A percentile compares a stretch with the other conserved stretches of the same genome.
phyloP scores from a whole-genome alignment of 2,329 filamentous ascomycete genomes.

The Exophiala bonariae region DNA sequence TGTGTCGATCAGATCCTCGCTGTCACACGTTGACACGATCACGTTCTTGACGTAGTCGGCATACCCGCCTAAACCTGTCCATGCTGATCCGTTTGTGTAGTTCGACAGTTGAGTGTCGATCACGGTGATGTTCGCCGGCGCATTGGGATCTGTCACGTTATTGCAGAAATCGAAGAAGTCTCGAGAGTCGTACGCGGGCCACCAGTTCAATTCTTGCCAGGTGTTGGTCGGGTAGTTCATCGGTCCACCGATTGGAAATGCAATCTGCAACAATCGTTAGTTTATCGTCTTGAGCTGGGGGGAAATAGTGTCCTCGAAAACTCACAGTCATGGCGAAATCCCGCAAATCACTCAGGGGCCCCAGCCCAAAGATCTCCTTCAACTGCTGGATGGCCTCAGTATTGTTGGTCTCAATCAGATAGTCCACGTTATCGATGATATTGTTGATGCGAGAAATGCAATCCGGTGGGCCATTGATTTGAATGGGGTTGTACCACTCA shows the following conservation, averaged over 20 bases:
- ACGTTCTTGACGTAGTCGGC: constrained; percentile 52
- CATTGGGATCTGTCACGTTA: constrained; percentile 50
- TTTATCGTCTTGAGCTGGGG: not conserved
- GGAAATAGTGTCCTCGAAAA: not conserved
- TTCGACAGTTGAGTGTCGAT: constrained; percentile 49
- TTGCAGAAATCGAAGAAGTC: constrained; percentile 56
- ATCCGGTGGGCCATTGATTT: constrained; percentile 51
- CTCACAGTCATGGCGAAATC: constrained; percentile 27
- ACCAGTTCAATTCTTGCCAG: constrained; percentile 58
- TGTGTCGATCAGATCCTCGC: constrained; percentile 36
- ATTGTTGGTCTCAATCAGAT: constrained; percentile 45
- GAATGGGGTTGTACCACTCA: constrained; percentile 52
- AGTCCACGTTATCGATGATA: constrained; percentile 53
- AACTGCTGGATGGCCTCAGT: constrained; percentile 44
- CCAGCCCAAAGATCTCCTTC: constrained; percentile 51
- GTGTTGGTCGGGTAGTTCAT: constrained; percentile 52
- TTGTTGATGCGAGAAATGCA: constrained; percentile 51
- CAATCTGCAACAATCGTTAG: constrained; percentile 36
- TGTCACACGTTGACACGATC: constrained; percentile 44
- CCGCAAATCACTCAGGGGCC: constrained; percentile 41
- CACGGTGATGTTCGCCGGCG: constrained; percentile 44
- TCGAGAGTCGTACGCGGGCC: constrained; percentile 38
- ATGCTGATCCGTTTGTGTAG: constrained; percentile 51
- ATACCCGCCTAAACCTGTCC: constrained; percentile 54
- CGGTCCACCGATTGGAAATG: constrained; percentile 48